Conservation (phyloP, 169 alveolate species). For the Babesia ovata region DNA sequence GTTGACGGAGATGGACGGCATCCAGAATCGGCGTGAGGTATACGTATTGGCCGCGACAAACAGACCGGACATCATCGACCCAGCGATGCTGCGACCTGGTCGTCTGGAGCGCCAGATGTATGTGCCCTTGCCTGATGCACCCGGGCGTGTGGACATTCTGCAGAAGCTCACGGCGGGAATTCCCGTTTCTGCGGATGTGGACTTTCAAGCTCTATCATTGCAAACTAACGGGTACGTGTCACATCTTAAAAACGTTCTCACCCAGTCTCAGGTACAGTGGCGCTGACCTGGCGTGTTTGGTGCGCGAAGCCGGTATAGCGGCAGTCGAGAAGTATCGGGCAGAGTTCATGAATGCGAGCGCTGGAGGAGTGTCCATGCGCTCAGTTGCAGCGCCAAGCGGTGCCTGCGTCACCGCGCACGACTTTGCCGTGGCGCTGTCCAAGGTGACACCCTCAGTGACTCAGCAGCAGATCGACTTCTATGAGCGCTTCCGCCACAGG, state of each 20-base stretch:
- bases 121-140: conserved; percentile 96
- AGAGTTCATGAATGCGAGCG: background rate
- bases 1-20: conserved; percentile 98
- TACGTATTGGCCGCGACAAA: conserved; percentile 99
- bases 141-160: conserved; percentile 89
- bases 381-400: conserved; percentile 37
- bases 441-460: conserved; percentile 66
- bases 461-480: conserved; percentile 66
- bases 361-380: background rate
- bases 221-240: conserved; percentile 82
- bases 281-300: conserved; percentile 92
- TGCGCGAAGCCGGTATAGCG: conserved; percentile 91
- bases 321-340: conserved; percentile 77
- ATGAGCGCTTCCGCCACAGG: conserved; percentile 40
- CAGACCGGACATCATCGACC: conserved; percentile 98
- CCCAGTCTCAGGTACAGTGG: conserved; percentile 83
- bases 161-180: conserved; percentile 84
- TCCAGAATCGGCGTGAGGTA: conserved; percentile 89
- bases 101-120: conserved; percentile 82
- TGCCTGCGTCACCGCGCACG: conserved; percentile 38
- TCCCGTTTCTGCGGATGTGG: conserved; percentile 84
- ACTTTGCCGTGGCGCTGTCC: conserved; percentile 46
- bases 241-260: background rate
- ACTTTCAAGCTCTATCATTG: conserved; percentile 78
- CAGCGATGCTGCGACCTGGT: conserved; percentile 99